Evolutionary conservation across 768 basidiomycete species (phyloP).

Genomic region (Naganishia kalamii): DNA sequence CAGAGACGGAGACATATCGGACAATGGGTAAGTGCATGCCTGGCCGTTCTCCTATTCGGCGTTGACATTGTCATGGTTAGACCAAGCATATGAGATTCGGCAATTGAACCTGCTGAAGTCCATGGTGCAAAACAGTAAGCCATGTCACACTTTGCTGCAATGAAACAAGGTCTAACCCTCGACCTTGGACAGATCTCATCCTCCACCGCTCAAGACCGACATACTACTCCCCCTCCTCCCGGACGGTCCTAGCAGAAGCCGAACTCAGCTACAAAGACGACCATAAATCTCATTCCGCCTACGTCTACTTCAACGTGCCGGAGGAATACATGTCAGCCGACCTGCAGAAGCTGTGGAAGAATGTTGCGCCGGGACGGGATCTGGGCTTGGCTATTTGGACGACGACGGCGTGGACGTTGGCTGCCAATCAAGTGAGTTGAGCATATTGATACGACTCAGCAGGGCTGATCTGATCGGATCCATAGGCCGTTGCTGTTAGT

Average conservation of each 20-base stretch:
- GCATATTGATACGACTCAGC: background rate
- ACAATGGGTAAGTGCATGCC: constrained; percentile 61
- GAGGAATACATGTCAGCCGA: constrained; percentile 32
- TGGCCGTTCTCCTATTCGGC: background rate
- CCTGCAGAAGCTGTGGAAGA: constrained; percentile 26
- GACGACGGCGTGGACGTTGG: constrained; percentile 94
- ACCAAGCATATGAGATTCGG: constrained; percentile 77
- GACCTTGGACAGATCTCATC: constrained; percentile 59
- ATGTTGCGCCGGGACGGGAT: constrained; percentile 23
- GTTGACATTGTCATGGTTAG: constrained; percentile 47
- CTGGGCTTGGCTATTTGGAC: constrained; percentile 81
- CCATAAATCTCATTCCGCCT: constrained; percentile 80
- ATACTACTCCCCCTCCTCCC: constrained; percentile 89
- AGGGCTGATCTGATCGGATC: background rate
- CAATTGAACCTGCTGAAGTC: constrained; percentile 76
- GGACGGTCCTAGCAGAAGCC: constrained; percentile 88
- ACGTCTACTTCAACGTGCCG: constrained; percentile 67
- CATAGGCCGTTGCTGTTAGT: constrained; percentile 84
- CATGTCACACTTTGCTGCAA: background rate
- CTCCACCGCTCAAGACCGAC: constrained; percentile 82
- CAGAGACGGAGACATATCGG: constrained; percentile 59
- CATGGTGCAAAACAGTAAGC: constrained; percentile 76
- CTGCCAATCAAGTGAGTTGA: constrained; percentile 76
- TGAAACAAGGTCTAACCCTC: background rate
- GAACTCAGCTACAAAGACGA: constrained; percentile 85